Conservation (phyloP, 805 yeast species). For the Yamadazyma ubonensis region DNA sequence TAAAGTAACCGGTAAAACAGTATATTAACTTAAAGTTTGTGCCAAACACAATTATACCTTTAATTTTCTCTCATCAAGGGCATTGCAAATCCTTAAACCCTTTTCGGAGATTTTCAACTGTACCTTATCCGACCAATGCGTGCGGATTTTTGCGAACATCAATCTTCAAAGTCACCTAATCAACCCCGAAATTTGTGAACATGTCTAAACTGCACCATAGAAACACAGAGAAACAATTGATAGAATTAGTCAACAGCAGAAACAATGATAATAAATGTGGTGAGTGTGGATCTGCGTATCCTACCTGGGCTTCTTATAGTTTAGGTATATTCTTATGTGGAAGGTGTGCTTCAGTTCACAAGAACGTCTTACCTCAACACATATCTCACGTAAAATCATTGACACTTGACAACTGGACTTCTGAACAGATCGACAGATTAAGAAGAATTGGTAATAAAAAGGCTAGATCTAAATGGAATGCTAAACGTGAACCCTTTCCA, state of each 20-base stretch:
- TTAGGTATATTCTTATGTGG: conserved; percentile 79
- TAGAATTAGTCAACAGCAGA: conserved; percentile 56
- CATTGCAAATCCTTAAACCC: no score
- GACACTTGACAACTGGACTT: conserved; percentile 69
- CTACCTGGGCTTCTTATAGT: conserved; percentile 54
- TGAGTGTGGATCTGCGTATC: conserved; percentile 68
- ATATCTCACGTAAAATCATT: conserved; percentile 68
- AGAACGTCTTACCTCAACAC: conserved; percentile 57
- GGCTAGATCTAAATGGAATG: conserved; percentile 65
- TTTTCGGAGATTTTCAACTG: no score
- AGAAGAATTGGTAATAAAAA: conserved; percentile 59
- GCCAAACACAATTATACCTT: no score
- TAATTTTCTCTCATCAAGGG: no score
- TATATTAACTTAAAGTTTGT: no score
- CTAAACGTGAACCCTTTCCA: conserved; percentile 66
- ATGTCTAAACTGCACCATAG: conserved; percentile 31
- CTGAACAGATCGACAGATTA: conserved; percentile 49
- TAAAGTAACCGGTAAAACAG: no score
- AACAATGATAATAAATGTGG: conserved; percentile 73
- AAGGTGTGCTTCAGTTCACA: conserved; percentile 77
- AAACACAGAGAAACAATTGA: conserved; percentile 49
- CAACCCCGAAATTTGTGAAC: not conserved
- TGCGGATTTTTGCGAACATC: not conserved
- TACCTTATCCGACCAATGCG: no score
- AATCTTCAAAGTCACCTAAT: not conserved